phyloP scores from a whole-genome alignment of 2,329 filamentous ascomycete genomes.

The Ascochyta rabiei region DNA sequence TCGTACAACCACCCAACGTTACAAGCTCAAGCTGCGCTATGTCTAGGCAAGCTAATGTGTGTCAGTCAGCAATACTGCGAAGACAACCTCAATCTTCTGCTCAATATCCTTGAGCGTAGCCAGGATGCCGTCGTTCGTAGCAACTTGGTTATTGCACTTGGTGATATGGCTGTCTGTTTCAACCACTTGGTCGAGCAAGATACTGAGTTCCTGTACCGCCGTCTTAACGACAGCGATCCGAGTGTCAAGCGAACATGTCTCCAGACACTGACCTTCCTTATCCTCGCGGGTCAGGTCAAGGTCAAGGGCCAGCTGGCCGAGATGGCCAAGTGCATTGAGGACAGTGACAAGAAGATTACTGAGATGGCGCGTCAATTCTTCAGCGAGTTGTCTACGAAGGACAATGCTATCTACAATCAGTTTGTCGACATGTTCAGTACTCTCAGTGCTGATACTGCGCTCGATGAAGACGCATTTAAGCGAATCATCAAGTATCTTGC shows the following conservation, averaged over 20 bases:
- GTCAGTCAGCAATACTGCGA: constrained; percentile 97
- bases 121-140: constrained; percentile 90
- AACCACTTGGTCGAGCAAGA: constrained; percentile 99
- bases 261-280: constrained; percentile 98
- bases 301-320: constrained; percentile 98
- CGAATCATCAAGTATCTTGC: constrained; percentile 91
- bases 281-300: constrained; percentile 96
- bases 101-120: constrained; percentile 96
- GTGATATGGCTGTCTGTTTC: constrained; percentile 99
- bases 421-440: constrained; percentile 99
- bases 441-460: constrained; percentile 77
- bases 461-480: constrained; percentile 85
- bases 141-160: constrained; percentile 94
- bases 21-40: constrained; percentile 91
- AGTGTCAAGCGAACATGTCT: constrained; percentile 96
- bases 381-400: constrained; percentile 94
- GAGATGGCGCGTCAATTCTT: constrained; percentile 99
- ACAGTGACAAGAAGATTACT: constrained; percentile 91
- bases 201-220: constrained; percentile 94
- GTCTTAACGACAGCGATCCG: constrained; percentile 84
- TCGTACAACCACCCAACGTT: constrained; percentile 87
- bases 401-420: constrained; percentile 98
- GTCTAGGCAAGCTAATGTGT: constrained; percentile 98
- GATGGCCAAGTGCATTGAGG: constrained; percentile 98
- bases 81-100: constrained; percentile 85